Base-by-base conservation (phyloP, 352 stramenopile genomes). In the Globisporangium cederbergense region DNA sequence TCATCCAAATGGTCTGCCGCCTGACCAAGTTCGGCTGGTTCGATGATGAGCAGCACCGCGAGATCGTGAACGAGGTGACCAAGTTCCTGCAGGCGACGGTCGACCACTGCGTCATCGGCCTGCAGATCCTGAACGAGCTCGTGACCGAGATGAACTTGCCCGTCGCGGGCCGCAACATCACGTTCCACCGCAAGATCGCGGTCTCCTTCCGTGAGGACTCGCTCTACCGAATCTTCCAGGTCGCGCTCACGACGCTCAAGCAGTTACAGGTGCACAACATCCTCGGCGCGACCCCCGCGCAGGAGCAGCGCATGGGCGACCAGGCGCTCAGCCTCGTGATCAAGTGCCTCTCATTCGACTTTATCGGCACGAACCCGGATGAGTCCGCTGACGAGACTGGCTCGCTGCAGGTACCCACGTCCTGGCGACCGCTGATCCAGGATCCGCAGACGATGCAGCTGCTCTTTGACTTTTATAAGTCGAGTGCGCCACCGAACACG, bases 1-100 rank as follows among this genome's bases (percentile, higher is more conserved):
- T 99, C 25, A 98, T 99, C 64, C 97, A 99, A 73, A 90, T 99
- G 68, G 89, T 99, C 11, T 99, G 97, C 75, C 93, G 97, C 16
- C 93, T 99, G 56, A 99, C 96, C 64, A 99, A 99, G 82, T 93
- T 99, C 56, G 97, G 97, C n/a, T 99, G 97, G 97, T 99, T 99
- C 69, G 97, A 99, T 66, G 97, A 99, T 75, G 90, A 97, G 38
- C 95, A 99, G 60, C 87, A 95, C 77, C 86, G 97, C 38, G 96
- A 99, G 70, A 90, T 99, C 58, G 92, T 98, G n/a, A 89, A 98
- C 54, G 97, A 99, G 70, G 95, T 98, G 30, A 98, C 91, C 62
- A 99, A 99, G 72, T 99, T 99, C 68, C 68, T 99, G 38, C 86
- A 97, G 67, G 97, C 96, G 11, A 98, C 96, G 11, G 89, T 98